Base-by-base conservation (phyloP, 2,329 filamentous ascomycete genomes). In the Sarocladium strictum region DNA sequence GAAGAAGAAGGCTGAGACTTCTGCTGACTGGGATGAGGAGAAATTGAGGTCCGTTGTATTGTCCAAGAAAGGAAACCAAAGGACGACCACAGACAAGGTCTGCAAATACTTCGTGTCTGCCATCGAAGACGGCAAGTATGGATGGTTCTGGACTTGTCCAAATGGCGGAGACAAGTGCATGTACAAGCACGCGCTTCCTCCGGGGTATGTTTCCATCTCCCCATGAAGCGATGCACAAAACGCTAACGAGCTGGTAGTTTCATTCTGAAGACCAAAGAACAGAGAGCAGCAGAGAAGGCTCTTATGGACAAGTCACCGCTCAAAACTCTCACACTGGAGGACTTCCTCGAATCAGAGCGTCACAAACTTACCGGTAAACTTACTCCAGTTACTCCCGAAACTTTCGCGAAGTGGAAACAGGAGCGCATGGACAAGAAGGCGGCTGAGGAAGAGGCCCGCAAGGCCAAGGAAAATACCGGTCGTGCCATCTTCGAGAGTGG, bases 51-150 rank as follows among this genome's bases (percentile, higher is more conserved):
- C 86, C 55, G 94, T 99, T 33, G 90, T 99, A 23, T 64, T 95
- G 68, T 95, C 89, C 65, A 99, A 99, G 77, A 96, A 99, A 72
- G 94, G 94, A 53, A 99, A 99, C 72, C 94, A 96, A 57, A 85
- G 87, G 69, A 96, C 92, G 21, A 89, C 89, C 4, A 99, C 94
- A 47, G 94, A 99, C 69, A 99, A 97, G 75, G 94, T 99, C 61
- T 99, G 94, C 89, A 99, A 97, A 74, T 96, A 77, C 78, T 99
- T 99, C 70, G 94, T 97, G 68, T 86, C 92, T 62, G 94, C 94
- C 24, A 94, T 99, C 59, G 94, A 99, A 74, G 94, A 99, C 67
- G 89, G 91, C 65, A 99, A 97, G 73, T 99, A 99, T 65, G 94
- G 94, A 59, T 99, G 94, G 94, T 97, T 99, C 75, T 99, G 94